Base-by-base conservation (phyloP, 1,139 yeast genomes). In the Entelexis paramagnoliae region DNA sequence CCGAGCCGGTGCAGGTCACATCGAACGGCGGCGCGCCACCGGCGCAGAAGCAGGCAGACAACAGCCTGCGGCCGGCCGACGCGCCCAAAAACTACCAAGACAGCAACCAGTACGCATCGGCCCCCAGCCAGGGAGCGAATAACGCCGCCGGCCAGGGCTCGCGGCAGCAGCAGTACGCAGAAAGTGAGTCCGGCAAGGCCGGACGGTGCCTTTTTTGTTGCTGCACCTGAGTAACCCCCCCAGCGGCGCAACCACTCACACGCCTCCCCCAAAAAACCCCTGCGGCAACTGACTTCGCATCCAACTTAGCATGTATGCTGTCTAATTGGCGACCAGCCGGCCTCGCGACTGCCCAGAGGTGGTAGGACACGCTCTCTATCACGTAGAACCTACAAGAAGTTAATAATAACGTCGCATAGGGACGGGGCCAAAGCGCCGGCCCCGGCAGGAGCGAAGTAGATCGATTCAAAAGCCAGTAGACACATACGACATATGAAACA, bases 21-120 rank as follows among this genome's bases (percentile, higher is more conserved):
- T 1, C 33, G 11, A 40, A 40, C 24, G 44, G 42, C n/a, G 42
- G 44, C 9, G 9, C 24, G 10, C 6, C 41, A 3, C 22, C 49
- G 30, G 43, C 43, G 3, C 41, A 32, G 28, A 20, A 20, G n/a
- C 40, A 44, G 16, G 29, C 39, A 40, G 24, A n/a, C 34, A 24
- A 36, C 42, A 19, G 32, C 19, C 19, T 20, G 20, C 34, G 48
- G 28, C 47, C 44, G 11, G 22, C 56, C 7, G 35, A 30, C 14
- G 36, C 39, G 11, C 52, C 55, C 38, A 51, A 50, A 35, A 53
- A 50, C 48, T 56, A 56, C 46, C 59, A 55, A 48, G 58, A 55
- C 48, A 55, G 54, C 39, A 54, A 53, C 43, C 57, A 53, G 49
- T 55, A 55, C 48, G 41, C 51, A 8, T 43, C 47, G 24, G 40